Percentiles rank a stretch among this genome's conserved stretches.
Evolutionary conservation across 1,284 basidiomycete genomes (phyloP).

Genomic region (Tilletiaria anomala): DNA sequence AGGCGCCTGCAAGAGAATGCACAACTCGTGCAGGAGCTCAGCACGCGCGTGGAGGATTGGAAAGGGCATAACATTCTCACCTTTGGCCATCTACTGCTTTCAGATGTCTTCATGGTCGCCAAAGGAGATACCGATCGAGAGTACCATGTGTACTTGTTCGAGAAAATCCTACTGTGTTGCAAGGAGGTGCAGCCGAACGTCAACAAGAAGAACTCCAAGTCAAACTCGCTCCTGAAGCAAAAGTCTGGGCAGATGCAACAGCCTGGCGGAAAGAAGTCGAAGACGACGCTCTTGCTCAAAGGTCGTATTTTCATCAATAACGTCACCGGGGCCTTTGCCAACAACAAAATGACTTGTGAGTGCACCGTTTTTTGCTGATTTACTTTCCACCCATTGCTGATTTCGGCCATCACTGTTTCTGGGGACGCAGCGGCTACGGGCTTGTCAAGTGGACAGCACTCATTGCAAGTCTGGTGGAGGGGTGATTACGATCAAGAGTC

Average conservation of each 20-base stretch:
- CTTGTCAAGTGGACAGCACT: slow-evolving; percentile 28
- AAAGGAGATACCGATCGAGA: slow-evolving; percentile 94
- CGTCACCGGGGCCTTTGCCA: slow-evolving; percentile 56
- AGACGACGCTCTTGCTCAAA: slow-evolving; percentile 72
- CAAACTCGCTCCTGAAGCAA: slow-evolving; percentile 24
- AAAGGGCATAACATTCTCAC: slow-evolving; percentile 90
- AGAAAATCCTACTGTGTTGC: slow-evolving; percentile 97
- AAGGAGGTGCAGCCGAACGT: slow-evolving; percentile 51
- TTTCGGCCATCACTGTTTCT: too few species aligned
- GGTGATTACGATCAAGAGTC: slow-evolving; percentile 78
- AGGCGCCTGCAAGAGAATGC: slow-evolving; percentile 66
- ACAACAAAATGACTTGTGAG: slow-evolving; percentile 23
- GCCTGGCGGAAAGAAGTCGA: slow-evolving; percentile 36
- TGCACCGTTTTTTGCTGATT: too few species aligned
- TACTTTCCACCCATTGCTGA: too few species aligned
- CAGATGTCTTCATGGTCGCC: slow-evolving; percentile 88
- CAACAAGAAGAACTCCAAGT: slow-evolving; percentile 42
- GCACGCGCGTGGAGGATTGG: slow-evolving; percentile 89
- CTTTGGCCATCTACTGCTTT: slow-evolving; percentile 81
- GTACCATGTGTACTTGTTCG: slow-evolving; percentile 96
- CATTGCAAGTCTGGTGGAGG: slow-evolving; percentile 76
- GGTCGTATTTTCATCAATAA: slow-evolving; percentile 96
- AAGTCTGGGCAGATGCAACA: slow-evolving; percentile 5
- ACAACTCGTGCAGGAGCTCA: slow-evolving; percentile 75
- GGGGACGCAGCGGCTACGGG: slow-evolving; percentile 8